phyloP scores from a whole-genome alignment of 345 rosid genomes.

The Linum usitatissimum region DNA sequence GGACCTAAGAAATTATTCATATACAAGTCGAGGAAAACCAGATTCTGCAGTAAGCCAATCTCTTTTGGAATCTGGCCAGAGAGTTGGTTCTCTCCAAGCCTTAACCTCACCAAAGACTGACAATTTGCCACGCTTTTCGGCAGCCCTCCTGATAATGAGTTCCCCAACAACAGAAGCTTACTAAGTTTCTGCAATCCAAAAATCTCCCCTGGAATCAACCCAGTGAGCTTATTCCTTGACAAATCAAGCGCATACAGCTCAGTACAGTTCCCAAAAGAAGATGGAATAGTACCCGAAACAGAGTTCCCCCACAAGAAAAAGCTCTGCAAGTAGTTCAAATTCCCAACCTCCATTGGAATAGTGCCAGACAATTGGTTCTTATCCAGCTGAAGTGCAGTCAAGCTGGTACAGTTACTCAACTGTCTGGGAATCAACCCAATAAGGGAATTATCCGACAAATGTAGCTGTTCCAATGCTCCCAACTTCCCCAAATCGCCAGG shows the following conservation, averaged over 20 bases:
- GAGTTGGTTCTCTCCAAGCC: slow-evolving; percentile 90
- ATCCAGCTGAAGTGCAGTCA: slow-evolving; percentile 84
- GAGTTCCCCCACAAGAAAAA: slow-evolving; percentile 92
- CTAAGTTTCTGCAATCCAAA: slow-evolving; percentile 73
- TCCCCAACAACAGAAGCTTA: slow-evolving; percentile 92
- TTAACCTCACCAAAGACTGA: slow-evolving; percentile 69
- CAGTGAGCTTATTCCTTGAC: slow-evolving; percentile 80
- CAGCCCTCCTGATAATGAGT: slow-evolving; percentile 62
- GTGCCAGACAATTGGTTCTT: slow-evolving; percentile 74
- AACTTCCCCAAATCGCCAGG: slow-evolving; percentile 80
- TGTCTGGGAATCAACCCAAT: slow-evolving; percentile 65
- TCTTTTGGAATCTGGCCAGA: slow-evolving; percentile 77
- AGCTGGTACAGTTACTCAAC: slow-evolving; percentile 74
- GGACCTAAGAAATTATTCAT: slow-evolving; percentile 78
- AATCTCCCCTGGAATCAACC: slow-evolving; percentile 73
- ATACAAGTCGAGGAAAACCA: slow-evolving; percentile 84
- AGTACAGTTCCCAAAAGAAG: slow-evolving; percentile 77
- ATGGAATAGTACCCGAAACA: slow-evolving; percentile 70
- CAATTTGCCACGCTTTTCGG: slow-evolving; percentile 56
- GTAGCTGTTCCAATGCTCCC: slow-evolving; percentile 72
- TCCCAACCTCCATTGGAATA: slow-evolving; percentile 67
- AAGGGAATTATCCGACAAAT: slow-evolving; percentile 75
- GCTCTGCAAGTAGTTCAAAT: slow-evolving; percentile 61
- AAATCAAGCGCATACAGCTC: slow-evolving; percentile 72
- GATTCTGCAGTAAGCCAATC: slow-evolving; percentile 77